Evolutionary conservation across 768 basidiomycete species (phyloP).

Genomic region (Rhodotorula paludigena): DNA sequence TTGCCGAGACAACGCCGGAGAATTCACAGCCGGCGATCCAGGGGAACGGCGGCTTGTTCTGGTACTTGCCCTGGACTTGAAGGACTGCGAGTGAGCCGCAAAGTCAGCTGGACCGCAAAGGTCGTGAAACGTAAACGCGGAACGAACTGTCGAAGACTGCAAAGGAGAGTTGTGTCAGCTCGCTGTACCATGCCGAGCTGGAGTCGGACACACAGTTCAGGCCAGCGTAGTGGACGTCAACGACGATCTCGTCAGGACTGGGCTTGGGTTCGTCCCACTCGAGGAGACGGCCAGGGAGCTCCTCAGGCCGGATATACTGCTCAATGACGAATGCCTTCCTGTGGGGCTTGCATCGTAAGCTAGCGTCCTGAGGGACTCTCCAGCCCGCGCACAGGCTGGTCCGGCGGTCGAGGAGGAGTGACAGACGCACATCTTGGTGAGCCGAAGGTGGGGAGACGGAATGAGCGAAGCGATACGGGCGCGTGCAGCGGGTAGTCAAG

Average conservation of each 20-base stretch:
- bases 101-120: not conserved
- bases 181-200: no score
- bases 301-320: constrained; percentile 64
- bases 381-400: no score
- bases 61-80: constrained; percentile 61
- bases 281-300: constrained; percentile 49
- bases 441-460: no score
- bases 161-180: not conserved
- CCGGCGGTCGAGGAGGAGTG: no score
- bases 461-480: no score
- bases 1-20: constrained; percentile 64
- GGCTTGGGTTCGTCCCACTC: constrained; percentile 60
- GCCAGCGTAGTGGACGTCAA: constrained; percentile 65
- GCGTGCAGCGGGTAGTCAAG: no score
- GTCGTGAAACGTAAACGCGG: not conserved
- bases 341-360: not conserved
- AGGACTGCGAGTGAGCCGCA: not conserved
- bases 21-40: constrained; percentile 70
- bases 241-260: constrained; percentile 58
- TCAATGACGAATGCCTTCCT: constrained; percentile 54
- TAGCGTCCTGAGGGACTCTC: no score
- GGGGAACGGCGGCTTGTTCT: constrained; percentile 72
- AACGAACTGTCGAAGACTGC: constrained; percentile 6
- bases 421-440: no score
- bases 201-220: constrained; percentile 54